Percentiles rank a stretch among this genome's conserved stretches.
These are phyloP conservation scores for Aspergillus uvarum DNA, from an alignment of 2,329 filamentous ascomycete species.

Conservation along the genomic window DNA sequence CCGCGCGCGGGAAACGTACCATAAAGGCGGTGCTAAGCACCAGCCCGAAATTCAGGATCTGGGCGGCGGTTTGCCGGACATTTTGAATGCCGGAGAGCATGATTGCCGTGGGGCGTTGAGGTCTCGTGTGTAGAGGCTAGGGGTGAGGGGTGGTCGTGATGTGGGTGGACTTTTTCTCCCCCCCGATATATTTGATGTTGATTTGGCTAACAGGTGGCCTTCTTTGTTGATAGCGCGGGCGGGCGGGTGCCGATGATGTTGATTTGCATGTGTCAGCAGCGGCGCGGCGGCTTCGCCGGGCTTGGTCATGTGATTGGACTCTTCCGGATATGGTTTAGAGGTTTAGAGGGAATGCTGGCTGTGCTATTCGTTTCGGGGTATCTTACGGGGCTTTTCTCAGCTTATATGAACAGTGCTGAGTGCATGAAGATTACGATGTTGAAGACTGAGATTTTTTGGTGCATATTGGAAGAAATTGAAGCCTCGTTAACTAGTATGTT, in stretches of 20 bases:
- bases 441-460: too few species aligned
- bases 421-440: too few species aligned
- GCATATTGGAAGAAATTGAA: too few species aligned
- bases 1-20: constrained; percentile 41
- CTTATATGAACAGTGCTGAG: too few species aligned
- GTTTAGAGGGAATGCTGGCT: not conserved
- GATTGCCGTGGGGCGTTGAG: constrained; percentile 20
- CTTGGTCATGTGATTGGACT: not conserved
- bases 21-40: constrained; percentile 91
- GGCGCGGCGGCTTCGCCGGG: not conserved
- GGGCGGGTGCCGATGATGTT: not conserved
- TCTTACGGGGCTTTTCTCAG: too few species aligned
- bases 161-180: not conserved
- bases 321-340: not conserved
- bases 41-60: constrained; percentile 86
- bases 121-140: too few species aligned
- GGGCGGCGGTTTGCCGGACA: constrained; percentile 75
- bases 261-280: not conserved
- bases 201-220: not conserved
- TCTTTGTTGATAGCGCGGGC: not conserved
- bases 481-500: too few species aligned
- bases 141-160: not conserved
- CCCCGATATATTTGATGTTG: not conserved
- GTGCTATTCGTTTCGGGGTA: not conserved
- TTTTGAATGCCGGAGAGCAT: constrained; percentile 68